Base-by-base conservation (phyloP, 768 basidiomycete species). In the Boletus bicolor region DNA sequence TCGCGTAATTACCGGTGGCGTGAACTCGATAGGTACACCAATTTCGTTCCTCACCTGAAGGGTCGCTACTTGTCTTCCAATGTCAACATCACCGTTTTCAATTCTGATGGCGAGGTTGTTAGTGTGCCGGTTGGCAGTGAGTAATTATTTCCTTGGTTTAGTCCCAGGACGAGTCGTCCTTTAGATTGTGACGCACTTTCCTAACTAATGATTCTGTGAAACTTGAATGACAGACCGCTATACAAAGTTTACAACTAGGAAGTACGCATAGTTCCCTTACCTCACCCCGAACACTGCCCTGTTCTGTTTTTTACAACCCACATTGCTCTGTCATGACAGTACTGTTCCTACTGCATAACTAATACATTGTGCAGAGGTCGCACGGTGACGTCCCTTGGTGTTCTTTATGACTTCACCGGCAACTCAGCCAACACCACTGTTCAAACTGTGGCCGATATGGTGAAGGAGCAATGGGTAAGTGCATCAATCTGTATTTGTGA, bases 51-150 rank as follows among this genome's bases (percentile, higher is more conserved):
- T 3, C 72, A 82, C 44, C 78, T 85, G 70, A 76, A 81, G 7
- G 91, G 88, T 7, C 79, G 85, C 44, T 94, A 93, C 69, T 73
- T 97, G 45, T 84, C 91, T 1, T 90, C 86, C 2, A 96, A 96
- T 63, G 89, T 83, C 53, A 90, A 95, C 72, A 90, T 96, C 66
- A 93, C 91, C 2, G 65, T 88, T 10, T 58, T 77, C 15, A 78
- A 81, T 62, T 62, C 73, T 39, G 52, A 69, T 14, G 76, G 74
- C 15, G 56, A 72, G 26, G 57, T 55, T 1, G 67, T 71, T 56
- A 78, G 70, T 46, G 72, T 78, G 1, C 78, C 80, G 0, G 68
- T 81, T 39, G 81, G 82, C 21, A 72, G 77, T 76, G 56, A 54
- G 74, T 60, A 7, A 0, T 32, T 8, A 6, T 7, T 49, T 53